Base-by-base conservation (phyloP, 2,329 filamentous ascomycete genomes). In the Colletotrichum tropicale region DNA sequence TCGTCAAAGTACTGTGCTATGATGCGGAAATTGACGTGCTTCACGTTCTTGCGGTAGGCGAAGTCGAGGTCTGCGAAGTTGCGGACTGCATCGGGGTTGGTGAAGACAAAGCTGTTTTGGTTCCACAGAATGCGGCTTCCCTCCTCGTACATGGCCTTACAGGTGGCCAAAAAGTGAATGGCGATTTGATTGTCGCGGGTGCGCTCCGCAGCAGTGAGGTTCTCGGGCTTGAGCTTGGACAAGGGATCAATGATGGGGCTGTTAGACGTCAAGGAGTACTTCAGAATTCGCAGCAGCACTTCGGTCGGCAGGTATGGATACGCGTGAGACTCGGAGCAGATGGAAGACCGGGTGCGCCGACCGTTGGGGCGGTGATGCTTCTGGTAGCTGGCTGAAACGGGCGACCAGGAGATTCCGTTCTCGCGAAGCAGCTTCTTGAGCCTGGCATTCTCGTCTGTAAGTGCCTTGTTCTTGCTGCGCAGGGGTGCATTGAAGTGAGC, bases 1-100 rank as follows among this genome's bases (percentile, higher is more conserved):
- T 91, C 89, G 71, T 91, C 89, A 76, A 90, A 92, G 80, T 89
- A 91, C 67, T 85, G 85, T 12, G 89, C 90, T 74, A 91, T 87
- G 78, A 91, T 83, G 56, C 90, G 89, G 55, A 91, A 82, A 32
- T 84, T 90, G 78, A 89, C 81, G 71, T 87, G 82, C 28, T 84
- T 84, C 70, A 92, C 85, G 13, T 83, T 80, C 36, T 85, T 80
- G 18, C 90, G 88, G 71, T 86, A 86, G 6, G 81, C 73, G 13
- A 84, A 73, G 60, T 85, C 82, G 43, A 91, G 81, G 34, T 89
- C 87, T 64, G 85, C 82, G 78, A 92, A 91, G 65, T 87, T 85
- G 52, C 85, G 85, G 7, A 92, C 81, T 4, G 88, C 85, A 48
- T 87, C 84, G 30, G 86, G 86, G n/a, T 84, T 88, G 0, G 90